Conservation (phyloP, 306 rosid genomes). For the Prunus fruticosa region DNA sequence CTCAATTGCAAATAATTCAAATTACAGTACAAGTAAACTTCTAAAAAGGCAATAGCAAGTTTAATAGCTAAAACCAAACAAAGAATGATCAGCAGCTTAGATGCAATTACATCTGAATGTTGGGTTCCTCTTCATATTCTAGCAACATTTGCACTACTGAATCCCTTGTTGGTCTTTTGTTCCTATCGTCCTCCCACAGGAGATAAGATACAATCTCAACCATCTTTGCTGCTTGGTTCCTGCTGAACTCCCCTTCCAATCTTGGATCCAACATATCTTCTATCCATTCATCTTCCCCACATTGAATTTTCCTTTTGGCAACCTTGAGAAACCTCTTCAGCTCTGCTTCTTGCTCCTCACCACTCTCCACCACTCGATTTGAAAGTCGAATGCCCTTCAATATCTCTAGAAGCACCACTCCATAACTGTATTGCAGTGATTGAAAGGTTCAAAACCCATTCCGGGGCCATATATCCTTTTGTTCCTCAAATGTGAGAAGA, state of each 20-base stretch:
- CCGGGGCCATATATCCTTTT: slow-evolving; percentile 53
- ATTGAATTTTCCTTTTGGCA: background rate
- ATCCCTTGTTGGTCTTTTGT: background rate
- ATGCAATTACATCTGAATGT: too few relatives aligned
- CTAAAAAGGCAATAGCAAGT: too few relatives aligned
- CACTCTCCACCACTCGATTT: background rate
- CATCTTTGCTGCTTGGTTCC: background rate
- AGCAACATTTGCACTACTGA: background rate
- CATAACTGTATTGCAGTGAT: slow-evolving; percentile 51
- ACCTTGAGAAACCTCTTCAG: background rate
- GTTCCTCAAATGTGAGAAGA: slow-evolving; percentile 33
- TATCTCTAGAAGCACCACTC: slow-evolving; percentile 46
- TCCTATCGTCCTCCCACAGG: background rate
- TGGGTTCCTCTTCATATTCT: background rate
- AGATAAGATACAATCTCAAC: background rate
- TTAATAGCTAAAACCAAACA: too few relatives aligned
- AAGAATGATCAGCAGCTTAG: too few relatives aligned
- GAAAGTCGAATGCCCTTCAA: slow-evolving; percentile 1
- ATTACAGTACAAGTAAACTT: too few relatives aligned
- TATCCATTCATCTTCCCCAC: background rate
- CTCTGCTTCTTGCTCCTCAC: background rate
- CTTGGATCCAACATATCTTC: background rate
- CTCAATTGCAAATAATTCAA: too few relatives aligned
- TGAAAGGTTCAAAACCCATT: slow-evolving; percentile 44
- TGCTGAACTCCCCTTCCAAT: background rate